phyloP scores from a whole-genome alignment of 257 asterid genomes.

The Sherardia arvensis region DNA sequence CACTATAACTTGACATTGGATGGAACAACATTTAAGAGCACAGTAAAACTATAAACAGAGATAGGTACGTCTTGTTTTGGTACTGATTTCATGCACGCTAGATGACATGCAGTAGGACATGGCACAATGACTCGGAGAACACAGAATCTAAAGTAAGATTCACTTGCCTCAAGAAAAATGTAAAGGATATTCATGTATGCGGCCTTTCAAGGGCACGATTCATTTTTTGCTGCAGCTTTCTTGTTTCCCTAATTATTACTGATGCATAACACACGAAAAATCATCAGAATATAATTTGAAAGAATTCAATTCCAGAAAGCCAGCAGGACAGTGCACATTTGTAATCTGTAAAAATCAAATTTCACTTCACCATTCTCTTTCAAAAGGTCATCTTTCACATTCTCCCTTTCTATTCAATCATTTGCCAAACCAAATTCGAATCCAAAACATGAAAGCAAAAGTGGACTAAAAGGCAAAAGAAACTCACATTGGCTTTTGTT shows the following conservation, averaged over 20 bases:
- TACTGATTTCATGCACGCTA: not conserved
- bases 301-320: not conserved
- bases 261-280: not conserved
- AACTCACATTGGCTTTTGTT: too few relatives aligned
- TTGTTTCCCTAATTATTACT: not conserved
- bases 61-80: not conserved
- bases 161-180: not conserved
- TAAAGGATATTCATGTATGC: constrained; percentile 8
- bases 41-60: not conserved
- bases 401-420: too few relatives aligned
- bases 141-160: not conserved
- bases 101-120: not conserved
- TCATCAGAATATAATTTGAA: not conserved
- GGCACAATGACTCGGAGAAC: not conserved
- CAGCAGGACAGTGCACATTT: not conserved
- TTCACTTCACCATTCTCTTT: too few relatives aligned
- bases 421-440: too few relatives aligned
- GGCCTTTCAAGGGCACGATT: not conserved
- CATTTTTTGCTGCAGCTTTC: not conserved
- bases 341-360: too few relatives aligned
- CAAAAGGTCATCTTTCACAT: too few relatives aligned
- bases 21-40: not conserved
- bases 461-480: too few relatives aligned
- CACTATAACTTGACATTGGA: not conserved
- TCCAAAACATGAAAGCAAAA: too few relatives aligned